Evolutionary conservation across 148 eudicot genomes (phyloP).

Genomic region (Rhododendron griersonianum): DNA sequence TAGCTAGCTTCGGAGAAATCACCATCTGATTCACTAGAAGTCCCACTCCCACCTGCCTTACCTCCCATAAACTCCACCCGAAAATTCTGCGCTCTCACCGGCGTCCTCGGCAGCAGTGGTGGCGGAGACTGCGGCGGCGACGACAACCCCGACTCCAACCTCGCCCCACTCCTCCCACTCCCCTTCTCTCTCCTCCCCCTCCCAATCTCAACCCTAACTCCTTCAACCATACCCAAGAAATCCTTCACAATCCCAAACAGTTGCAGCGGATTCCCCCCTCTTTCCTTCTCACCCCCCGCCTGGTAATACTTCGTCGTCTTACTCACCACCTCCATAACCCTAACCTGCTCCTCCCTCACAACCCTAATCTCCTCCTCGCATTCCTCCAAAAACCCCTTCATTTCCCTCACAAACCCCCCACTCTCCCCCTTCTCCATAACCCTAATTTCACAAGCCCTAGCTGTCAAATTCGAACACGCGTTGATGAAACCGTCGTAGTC

Average conservation of each 20-base stretch:
- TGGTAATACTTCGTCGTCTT: slow-evolving; percentile 58
- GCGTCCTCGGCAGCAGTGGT: not conserved
- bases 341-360: slow-evolving; percentile 42
- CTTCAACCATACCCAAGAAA: slow-evolving; percentile 67
- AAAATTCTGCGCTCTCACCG: slow-evolving; percentile 28
- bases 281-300: slow-evolving; percentile 48
- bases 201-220: slow-evolving; percentile 55
- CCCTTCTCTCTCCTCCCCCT: slow-evolving; percentile 47
- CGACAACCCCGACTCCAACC: not conserved
- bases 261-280: slow-evolving; percentile 44
- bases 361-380: slow-evolving; percentile 46
- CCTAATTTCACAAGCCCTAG: slow-evolving; percentile 22
- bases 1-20: slow-evolving; percentile 19
- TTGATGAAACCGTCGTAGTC: slow-evolving; percentile 34
- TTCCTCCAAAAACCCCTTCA: slow-evolving; percentile 44
- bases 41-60: slow-evolving; percentile 6
- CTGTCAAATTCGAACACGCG: slow-evolving; percentile 17
- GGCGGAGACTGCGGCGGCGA: slow-evolving; percentile 17
- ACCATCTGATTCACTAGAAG: slow-evolving; percentile 43
- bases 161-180: slow-evolving; percentile 5
- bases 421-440: slow-evolving; percentile 11
- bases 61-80: slow-evolving; percentile 26
- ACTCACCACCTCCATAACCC: slow-evolving; percentile 39
- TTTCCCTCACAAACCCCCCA: slow-evolving; percentile 34
- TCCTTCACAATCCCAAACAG: slow-evolving; percentile 66